Base-by-base conservation (phyloP, 179 eudicot species). In the Spergularia azorica region DNA sequence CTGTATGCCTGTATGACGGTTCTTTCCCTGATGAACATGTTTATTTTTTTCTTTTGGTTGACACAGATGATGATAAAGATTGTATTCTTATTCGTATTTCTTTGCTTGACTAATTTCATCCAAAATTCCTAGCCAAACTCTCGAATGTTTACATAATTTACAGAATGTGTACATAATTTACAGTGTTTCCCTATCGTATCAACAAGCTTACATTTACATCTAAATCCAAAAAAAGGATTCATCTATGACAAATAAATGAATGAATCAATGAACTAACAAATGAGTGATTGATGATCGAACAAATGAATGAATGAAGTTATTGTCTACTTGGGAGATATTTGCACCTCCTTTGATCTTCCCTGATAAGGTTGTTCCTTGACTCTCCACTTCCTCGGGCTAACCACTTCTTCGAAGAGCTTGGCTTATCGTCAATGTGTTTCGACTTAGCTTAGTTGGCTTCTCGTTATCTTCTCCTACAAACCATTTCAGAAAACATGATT, bases 381-480 rank as follows among this genome's bases (percentile, higher is more conserved):
- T 51, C 70, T 48, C 10, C n/a, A 20, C 78, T 11, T 58, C 63
- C 36, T 52, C 10, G 4, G n/a, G 10, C 54, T 66, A 52, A 14
- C 52, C 71, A 1, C 21, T 15, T 21, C 59, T 13, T 15, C 3
- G 3, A 67, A 76, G 78, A 63, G 36, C 63, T 41, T 59, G 26
- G 55, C 57, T 57, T 54, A 57, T 69, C 32, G 79, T 69, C 50
- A 48, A 16, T 48, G 59, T 68, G 68, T 62, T 59, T 26, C 64
- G 46, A 38, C n/a, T 67, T 43, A 60, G 78, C 63, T 57, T 64
- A 9, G 67, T n/a, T 20, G 58, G 5, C 57, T 66, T 57, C 26
- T n/a, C 70, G n/a, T 62, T 71, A 21, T 72, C 43, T 64, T 55
- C 41, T 77, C 63, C 59, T 80, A 21, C 43, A 75, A 75, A 17